Conservation (phyloP, 2,329 filamentous ascomycete species). For the Colletotrichum sublineola region DNA sequence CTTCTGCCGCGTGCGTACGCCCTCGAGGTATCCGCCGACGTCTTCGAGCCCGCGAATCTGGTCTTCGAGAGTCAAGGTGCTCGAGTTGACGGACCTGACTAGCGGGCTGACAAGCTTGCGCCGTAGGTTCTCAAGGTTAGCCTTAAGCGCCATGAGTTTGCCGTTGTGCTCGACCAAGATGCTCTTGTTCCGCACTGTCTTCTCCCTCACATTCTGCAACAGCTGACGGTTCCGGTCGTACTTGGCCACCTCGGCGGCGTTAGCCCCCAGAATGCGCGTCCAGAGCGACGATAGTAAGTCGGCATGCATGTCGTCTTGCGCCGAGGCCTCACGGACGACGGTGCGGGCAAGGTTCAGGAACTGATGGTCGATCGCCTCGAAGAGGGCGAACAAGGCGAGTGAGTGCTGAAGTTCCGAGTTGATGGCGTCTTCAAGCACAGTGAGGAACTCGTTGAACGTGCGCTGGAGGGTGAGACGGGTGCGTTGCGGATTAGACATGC, state of each 20-base stretch:
- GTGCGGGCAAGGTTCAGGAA: conserved; percentile 90
- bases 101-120: conserved; percentile 88
- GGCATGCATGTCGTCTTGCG: conserved; percentile 83
- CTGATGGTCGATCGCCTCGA: conserved; percentile 90
- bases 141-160: conserved; percentile 84
- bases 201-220: conserved; percentile 81
- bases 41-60: conserved; percentile 87
- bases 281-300: conserved; percentile 88
- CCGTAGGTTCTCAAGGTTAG: conserved; percentile 86
- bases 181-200: conserved; percentile 89
- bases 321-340: conserved; percentile 85
- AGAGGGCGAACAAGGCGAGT: conserved; percentile 86
- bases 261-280: conserved; percentile 85
- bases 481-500: conserved; percentile 83
- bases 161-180: conserved; percentile 89
- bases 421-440: conserved; percentile 90
- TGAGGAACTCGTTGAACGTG: conserved; percentile 89
- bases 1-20: conserved; percentile 83
- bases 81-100: conserved; percentile 76
- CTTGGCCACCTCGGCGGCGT: conserved; percentile 82
- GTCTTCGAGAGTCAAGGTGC: conserved; percentile 81
- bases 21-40: conserved; percentile 82
- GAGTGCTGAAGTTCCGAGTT: conserved; percentile 85
- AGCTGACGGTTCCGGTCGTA: conserved; percentile 91
- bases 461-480: conserved; percentile 85